A percentile compares a stretch with the other conserved stretches of the same genome.
Evolutionary conservation across 352 stramenopile genomes (phyloP).

Genomic region (Peronosclerospora sorghi): DNA sequence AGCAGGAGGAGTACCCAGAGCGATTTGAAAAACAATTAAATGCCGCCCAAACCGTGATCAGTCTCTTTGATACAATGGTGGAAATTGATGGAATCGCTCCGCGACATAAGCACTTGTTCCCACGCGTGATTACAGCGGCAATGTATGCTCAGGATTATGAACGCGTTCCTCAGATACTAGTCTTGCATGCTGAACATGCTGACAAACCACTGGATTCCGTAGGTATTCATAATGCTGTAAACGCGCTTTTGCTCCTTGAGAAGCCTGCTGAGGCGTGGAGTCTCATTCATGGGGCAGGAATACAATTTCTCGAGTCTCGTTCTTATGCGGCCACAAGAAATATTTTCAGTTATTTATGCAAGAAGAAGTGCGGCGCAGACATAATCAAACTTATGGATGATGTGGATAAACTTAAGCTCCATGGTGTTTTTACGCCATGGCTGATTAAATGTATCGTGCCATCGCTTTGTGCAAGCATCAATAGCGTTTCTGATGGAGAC

Average conservation of each 20-base stretch:
- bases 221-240: slow-evolving; percentile 40
- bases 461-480: slow-evolving; percentile 22
- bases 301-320: slow-evolving; percentile 11
- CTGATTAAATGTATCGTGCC: slow-evolving; percentile 30
- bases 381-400: slow-evolving; percentile 28
- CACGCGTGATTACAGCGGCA: slow-evolving; percentile 40
- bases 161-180: slow-evolving; percentile 28
- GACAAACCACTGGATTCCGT: slow-evolving; percentile 22
- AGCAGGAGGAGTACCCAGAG: slow-evolving; percentile 36
- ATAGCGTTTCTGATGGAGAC: slow-evolving; percentile 25
- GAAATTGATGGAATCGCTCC: slow-evolving; percentile 29
- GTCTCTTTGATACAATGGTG: slow-evolving; percentile 58
- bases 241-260: slow-evolving; percentile 43
- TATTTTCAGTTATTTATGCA: slow-evolving; percentile 36
- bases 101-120: slow-evolving; percentile 25
- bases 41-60: slow-evolving; percentile 22
- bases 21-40: slow-evolving; percentile 28
- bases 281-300: slow-evolving; percentile 23
- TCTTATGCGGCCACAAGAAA: slow-evolving; percentile 27
- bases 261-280: slow-evolving; percentile 27
- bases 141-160: slow-evolving; percentile 43
- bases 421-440: slow-evolving; percentile 19
- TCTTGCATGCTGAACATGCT: slow-evolving; percentile 21
- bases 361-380: slow-evolving; percentile 21
- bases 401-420: slow-evolving; percentile 21